Base-by-base conservation (phyloP, 768 basidiomycete species). In the Piloderma croceum region DNA sequence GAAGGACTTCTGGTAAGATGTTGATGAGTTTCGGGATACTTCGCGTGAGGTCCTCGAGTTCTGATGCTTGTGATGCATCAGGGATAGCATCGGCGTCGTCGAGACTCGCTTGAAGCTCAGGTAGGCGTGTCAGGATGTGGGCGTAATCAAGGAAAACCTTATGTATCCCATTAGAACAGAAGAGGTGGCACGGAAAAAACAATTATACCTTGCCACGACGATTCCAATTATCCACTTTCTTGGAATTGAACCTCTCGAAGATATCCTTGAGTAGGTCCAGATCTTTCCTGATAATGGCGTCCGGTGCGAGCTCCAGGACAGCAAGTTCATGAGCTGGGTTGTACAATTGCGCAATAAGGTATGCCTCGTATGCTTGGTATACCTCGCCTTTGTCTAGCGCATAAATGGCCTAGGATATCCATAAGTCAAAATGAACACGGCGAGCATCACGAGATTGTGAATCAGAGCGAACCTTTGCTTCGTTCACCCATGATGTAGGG, bases 401-500 rank as follows among this genome's bases (percentile, higher is more conserved):
- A 57, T 75, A 67, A 35, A 79, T 71, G 5, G 83, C 90, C 90
- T 89, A 53, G 15, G 24, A 4, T 20, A 22, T 31, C 31, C 11
- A 32, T n/a, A 24, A 31, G 32, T 47, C 12, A 45, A 38, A 23
- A 29, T 7, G 36, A 43, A 19, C 31, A 23, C 39, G 36, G 21
- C 6, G 32, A 42, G 31, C 23, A 32, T 4, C 3, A 41, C 38
- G 43, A 17, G 13, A 37, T 33, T 12, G 29, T 13, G 23, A 42
- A 34, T 15, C 15, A 36, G 42, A 23, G 34, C 62, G 42, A 33
- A 89, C 90, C 76, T 87, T 85, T 9, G 91, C 87, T 56, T 93
- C 89, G 27, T 83, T 76, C n/a, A 97, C 73, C 93, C 94, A 99
- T 5, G 76, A 61, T 38, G 76, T 61, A 0, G 96, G 96, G 23